Base-by-base conservation (phyloP, 2,329 filamentous ascomycete genomes). In the Talaromyces sp. region DNA sequence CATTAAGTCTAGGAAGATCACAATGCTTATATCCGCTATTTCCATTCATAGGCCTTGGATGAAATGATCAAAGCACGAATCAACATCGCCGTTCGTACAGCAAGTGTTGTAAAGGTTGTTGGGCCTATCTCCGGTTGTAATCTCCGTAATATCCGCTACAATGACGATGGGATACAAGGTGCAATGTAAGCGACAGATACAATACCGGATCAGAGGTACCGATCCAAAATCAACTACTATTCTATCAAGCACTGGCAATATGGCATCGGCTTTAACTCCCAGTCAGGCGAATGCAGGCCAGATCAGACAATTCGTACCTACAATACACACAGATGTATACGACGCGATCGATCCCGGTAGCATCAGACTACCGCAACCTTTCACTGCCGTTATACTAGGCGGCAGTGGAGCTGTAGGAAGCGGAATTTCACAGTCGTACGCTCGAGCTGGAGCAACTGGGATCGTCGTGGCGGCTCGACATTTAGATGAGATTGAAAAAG, bases 361-460 rank as follows among this genome's bases (percentile, higher is more conserved):
- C 8, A 67, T 62, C 3, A 69, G 49, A 3, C 68, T 79, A 16
- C 70, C 73, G 3, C 63, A 62, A 2, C 67, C 70, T 1, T 78
- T 73, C 64, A 68, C 73, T 16, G 75, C 75, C 35, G 74, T 73
- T 63, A 71, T 79, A 24, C 68, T 79, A n/a, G 77, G 77, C 11
- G 76, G 75, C 7, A 73, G 73, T 35, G 69, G 74, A 31, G 76
- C 75, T 19, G 76, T 78, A 16, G 77, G 76, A 11, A 70, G 74
- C 7, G 72, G 73, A 8, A 70, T 78, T 33, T 76, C 75, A 14
- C 66, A 69, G 31, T 65, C 72, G 33, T 79, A 76, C 68, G 75
- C 75, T 11, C 68, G 70, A 65, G 76, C 77, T 27, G 71, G 72
- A 22, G 72, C 73, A 39, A 68, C 72, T 3, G 71, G 70, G 9